A percentile compares a stretch with the other conserved stretches of the same genome.
phyloP scores from a whole-genome alignment of 495 filamentous ascomycete species.

The Polyplosphaeria fusca region DNA sequence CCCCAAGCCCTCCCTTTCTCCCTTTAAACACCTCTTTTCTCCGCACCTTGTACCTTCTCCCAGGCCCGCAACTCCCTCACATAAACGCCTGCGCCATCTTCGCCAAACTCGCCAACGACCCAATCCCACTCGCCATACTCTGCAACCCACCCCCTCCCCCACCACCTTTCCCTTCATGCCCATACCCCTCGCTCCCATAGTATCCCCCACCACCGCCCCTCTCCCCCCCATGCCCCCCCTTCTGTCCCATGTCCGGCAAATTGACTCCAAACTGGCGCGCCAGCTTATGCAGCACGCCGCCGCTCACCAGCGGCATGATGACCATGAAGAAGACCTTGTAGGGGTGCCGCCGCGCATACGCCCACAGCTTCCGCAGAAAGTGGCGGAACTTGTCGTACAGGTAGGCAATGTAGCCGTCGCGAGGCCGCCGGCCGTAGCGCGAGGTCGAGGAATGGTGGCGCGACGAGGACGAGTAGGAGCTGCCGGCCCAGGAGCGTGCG shows the following conservation, averaged over 20 bases:
- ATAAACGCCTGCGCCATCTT: constrained; percentile 40
- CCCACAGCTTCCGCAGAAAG: constrained; percentile 67
- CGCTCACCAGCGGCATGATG: constrained; percentile 77
- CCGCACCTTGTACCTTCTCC: too few species aligned
- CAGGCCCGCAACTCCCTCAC: too few species aligned
- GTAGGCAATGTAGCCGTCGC: constrained; percentile 69
- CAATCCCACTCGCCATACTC: constrained; percentile 29
- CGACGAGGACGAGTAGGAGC: constrained; percentile 29
- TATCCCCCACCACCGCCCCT: constrained; percentile 42
- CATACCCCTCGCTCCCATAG: constrained; percentile 40
- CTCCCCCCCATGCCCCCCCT: too few species aligned
- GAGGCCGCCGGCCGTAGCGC: constrained; percentile 67
- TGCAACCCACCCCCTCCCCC: constrained; percentile 4
- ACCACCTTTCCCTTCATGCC: constrained; percentile 17
- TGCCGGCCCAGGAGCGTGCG: constrained; percentile 27
- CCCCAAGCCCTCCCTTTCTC: background rate
- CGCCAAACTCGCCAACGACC: constrained; percentile 36
- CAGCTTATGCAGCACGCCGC: constrained; percentile 70
- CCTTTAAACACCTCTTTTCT: too few species aligned
- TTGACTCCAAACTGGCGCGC: constrained; percentile 71
- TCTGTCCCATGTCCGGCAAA: constrained; percentile 66
- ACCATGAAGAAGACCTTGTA: constrained; percentile 81
- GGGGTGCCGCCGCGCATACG: constrained; percentile 74
- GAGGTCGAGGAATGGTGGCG: constrained; percentile 53
- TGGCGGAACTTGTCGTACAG: constrained; percentile 67